Evolutionary conservation across 2,329 filamentous ascomycete species (phyloP).

Genomic region (Aspergillus pseudonomiae): DNA sequence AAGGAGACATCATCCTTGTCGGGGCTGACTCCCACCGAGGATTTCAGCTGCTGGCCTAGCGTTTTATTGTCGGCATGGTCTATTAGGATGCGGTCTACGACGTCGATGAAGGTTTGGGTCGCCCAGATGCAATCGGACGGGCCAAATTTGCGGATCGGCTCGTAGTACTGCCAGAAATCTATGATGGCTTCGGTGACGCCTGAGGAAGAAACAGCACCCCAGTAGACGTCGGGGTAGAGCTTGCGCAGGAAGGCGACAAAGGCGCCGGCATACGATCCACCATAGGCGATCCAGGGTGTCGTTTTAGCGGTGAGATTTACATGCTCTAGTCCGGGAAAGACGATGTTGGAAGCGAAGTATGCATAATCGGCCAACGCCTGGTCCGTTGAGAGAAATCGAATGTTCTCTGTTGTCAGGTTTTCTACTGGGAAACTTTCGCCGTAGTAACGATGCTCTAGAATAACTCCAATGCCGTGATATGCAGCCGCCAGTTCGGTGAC

Average conservation of each 20-base stretch:
- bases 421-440: conserved; percentile 71
- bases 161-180: conserved; percentile 72
- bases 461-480: conserved; percentile 73
- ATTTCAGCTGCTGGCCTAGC: conserved; percentile 54
- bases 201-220: conserved; percentile 77
- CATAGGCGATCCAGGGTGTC: conserved; percentile 77
- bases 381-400: conserved; percentile 82
- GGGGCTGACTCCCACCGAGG: conserved; percentile 52
- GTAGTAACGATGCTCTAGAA: conserved; percentile 88
- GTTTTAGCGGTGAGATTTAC: conserved; percentile 66
- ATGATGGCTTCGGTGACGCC: conserved; percentile 77
- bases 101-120: conserved; percentile 63
- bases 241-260: conserved; percentile 77
- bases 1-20: conserved; percentile 18
- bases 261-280: conserved; percentile 80
- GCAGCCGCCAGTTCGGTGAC: conserved; percentile 70
- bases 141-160: conserved; percentile 59
- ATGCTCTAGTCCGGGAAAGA: conserved; percentile 71
- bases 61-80: conserved; percentile 48
- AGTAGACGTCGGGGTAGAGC: conserved; percentile 77
- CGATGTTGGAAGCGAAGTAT: conserved; percentile 75
- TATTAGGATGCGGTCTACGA: conserved; percentile 62
- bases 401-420: conserved; percentile 68
- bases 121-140: conserved; percentile 66
- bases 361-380: conserved; percentile 80